Base-by-base conservation (phyloP, 176 grass and related monocot species). In the Zea luxurians region DNA sequence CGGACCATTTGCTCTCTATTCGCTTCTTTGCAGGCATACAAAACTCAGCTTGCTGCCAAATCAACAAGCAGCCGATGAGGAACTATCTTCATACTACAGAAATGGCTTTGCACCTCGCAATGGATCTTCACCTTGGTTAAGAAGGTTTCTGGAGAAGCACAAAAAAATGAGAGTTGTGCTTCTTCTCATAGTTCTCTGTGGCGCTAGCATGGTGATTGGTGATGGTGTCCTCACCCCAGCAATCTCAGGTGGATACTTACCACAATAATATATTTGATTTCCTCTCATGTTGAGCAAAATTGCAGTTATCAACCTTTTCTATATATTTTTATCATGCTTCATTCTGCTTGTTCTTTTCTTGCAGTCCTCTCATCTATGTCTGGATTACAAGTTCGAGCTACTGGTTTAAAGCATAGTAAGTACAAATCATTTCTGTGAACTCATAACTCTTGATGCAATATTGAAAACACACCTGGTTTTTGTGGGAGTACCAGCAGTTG, bases 51-150 rank as follows among this genome's bases (percentile, higher is more conserved):
- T 99, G 59, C 86, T 99, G 73, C 92, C 96, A 40, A 99, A 99
- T 77, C 96, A 99, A 79, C 96, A 99, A 85, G 88, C 96, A 68
- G 96, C 90, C 1, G 96, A 99, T 82, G 96, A 99, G 79, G 96
- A 99, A 67, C 86, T 99, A 48, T 93, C 96, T 7, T 87, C 92
- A 70, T 95, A 99, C 74, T 93, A 99, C 70, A 83, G 81, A 68
- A 70, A 71, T 13, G 89, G 91, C 35, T 84, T 84, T 54, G 44
- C 38, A 71, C 49, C 62, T 71, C 78, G 47, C 13, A 66, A 73
- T 77, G 64, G 68, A 73, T 92, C 88, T 47, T 85, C 88, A 20
- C 89, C 90, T 76, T 89, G 89, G 49, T 71, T 99, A 55, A 99
- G 89, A 80, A 86, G 86, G 64, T 99, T 95, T 46, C 72, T 99